phyloP scores from a whole-genome alignment of 2,329 filamentous ascomycete genomes.

The Penicillium sp. region DNA sequence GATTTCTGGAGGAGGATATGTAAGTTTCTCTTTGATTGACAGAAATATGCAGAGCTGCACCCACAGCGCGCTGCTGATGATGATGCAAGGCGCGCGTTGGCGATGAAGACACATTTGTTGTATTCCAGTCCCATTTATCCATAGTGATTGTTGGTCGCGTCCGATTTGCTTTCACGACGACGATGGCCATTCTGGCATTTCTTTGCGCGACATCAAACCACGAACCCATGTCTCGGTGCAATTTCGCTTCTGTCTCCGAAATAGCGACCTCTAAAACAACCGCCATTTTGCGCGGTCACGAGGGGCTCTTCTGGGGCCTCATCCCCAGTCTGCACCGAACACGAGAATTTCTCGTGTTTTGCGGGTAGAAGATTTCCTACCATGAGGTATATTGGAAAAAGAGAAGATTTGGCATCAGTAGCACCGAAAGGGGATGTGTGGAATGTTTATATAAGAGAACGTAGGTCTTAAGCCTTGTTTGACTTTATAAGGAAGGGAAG shows the following conservation, averaged over 20 bases:
- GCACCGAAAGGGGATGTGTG: not conserved
- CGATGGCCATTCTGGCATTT: not conserved
- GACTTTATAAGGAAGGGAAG: not conserved
- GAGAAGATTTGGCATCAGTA: not conserved
- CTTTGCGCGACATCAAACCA: not conserved
- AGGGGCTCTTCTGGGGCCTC: not conserved
- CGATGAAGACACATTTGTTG: not conserved
- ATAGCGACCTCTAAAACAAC: not conserved
- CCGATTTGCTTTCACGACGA: accelerated
- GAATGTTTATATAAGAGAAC: not conserved
- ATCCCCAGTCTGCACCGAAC: not conserved
- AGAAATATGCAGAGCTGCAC: not conserved
- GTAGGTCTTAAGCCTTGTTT: not conserved
- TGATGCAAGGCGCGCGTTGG: not conserved
- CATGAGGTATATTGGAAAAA: not conserved
- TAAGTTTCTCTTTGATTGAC: not conserved
- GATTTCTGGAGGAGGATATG: not conserved
- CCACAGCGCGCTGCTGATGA: not conserved
- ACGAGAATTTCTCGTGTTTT: not conserved
- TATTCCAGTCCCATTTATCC: not conserved
- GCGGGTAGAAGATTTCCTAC: not conserved
- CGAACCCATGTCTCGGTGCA: not conserved
- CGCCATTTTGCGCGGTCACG: not conserved
- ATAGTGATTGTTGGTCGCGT: not conserved
- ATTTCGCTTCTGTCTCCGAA: not conserved